Conservation (phyloP, 345 rosid species). For the Camelina laxa region DNA sequence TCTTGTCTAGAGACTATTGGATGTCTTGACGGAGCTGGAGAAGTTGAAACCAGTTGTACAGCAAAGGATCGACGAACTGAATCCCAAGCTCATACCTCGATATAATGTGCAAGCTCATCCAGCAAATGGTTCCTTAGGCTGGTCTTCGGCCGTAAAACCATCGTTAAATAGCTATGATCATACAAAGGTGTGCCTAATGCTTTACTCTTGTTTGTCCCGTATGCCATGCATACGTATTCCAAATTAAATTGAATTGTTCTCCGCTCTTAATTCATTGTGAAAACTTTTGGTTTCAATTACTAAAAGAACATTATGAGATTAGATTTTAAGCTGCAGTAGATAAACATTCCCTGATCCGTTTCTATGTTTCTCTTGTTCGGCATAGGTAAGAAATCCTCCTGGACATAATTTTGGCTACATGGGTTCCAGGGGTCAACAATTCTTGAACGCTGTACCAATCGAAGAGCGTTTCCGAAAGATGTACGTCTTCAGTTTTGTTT, state of each 20-base stretch:
- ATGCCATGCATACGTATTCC: constrained; percentile 14
- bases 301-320: not conserved
- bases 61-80: constrained; percentile 61
- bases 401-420: constrained; percentile 49
- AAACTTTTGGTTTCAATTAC: not conserved
- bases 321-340: constrained; percentile 25
- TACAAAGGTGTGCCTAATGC: constrained; percentile 56
- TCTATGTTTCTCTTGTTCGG: constrained; percentile 32
- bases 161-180: constrained; percentile 45
- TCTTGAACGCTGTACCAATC: constrained; percentile 50
- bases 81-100: constrained; percentile 53
- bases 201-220: constrained; percentile 37
- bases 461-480: constrained; percentile 63
- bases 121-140: constrained; percentile 51
- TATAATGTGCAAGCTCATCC: constrained; percentile 45
- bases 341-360: constrained; percentile 17
- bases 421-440: constrained; percentile 56
- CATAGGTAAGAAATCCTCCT: constrained; percentile 62
- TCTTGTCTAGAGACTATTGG: constrained; percentile 61
- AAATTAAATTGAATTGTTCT: constrained; percentile 7
- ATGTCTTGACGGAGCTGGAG: constrained; percentile 83
- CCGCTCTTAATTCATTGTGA: not conserved
- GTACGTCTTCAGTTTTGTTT: constrained; percentile 50
- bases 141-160: constrained; percentile 58
- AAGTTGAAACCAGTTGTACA: constrained; percentile 78